A percentile compares a stretch with the other conserved stretches of the same genome.
Conservation (phyloP, 495 filamentous ascomycete species). For the Tuber magnatum region DNA sequence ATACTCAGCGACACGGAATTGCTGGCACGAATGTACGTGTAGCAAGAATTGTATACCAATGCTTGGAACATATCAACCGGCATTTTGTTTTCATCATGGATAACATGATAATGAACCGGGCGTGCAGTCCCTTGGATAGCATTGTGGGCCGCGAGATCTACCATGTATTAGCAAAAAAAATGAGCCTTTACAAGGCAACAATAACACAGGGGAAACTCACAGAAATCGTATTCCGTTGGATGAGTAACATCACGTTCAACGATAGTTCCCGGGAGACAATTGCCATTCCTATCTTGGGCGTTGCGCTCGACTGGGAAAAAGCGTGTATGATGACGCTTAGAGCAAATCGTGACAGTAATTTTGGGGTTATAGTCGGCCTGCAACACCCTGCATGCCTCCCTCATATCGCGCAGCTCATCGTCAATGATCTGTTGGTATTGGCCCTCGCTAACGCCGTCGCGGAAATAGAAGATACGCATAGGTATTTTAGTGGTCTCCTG, state of each 20-base stretch:
- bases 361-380: constrained; percentile 45
- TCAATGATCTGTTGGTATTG: constrained; percentile 70
- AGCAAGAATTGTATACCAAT: constrained; percentile 86
- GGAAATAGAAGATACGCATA: constrained; percentile 76
- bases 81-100: constrained; percentile 67
- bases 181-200: background rate
- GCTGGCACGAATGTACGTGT: constrained; percentile 83
- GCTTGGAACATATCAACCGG: constrained; percentile 61
- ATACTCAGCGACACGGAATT: constrained; percentile 80
- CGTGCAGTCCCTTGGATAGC: constrained; percentile 74
- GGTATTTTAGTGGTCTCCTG: constrained; percentile 51
- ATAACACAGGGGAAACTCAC: constrained; percentile 44
- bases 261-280: constrained; percentile 72
- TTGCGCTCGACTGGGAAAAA: constrained; percentile 65
- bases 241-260: constrained; percentile 84
- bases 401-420: constrained; percentile 65
- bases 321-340: constrained; percentile 88
- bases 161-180: constrained; percentile 17
- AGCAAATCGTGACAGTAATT: constrained; percentile 75
- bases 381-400: constrained; percentile 47
- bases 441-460: constrained; percentile 85
- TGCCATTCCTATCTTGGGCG: constrained; percentile 61
- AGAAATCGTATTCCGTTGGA: constrained; percentile 83
- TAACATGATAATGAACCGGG: constrained; percentile 74
- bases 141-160: constrained; percentile 56